Evolutionary conservation across 2,329 filamentous ascomycete genomes (phyloP).

Genomic region (Neurospora crassa): DNA sequence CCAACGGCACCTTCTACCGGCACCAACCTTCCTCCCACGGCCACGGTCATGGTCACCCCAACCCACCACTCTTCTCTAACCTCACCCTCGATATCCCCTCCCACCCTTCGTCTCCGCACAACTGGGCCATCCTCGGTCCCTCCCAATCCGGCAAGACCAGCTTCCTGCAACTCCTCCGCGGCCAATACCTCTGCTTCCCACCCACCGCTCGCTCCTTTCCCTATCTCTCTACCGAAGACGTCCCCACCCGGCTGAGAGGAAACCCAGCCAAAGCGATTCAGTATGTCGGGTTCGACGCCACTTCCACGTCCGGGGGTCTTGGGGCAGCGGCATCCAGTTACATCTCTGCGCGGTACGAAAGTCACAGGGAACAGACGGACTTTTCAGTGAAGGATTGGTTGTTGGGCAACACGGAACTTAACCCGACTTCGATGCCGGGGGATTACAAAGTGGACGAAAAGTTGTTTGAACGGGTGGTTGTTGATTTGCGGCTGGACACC

Average conservation of each 20-base stretch:
- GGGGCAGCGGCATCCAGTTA: conserved; percentile 62
- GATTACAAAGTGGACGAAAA: conserved; percentile 36
- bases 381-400: conserved; percentile 78
- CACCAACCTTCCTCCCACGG: conserved; percentile 67
- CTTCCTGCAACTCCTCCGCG: conserved; percentile 68
- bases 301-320: conserved; percentile 40
- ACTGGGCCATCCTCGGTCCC: conserved; percentile 80
- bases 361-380: conserved; percentile 74
- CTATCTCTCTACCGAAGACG: conserved; percentile 56
- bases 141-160: conserved; percentile 72
- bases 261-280: conserved; percentile 61
- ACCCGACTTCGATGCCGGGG: conserved; percentile 49
- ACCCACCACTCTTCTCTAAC: conserved; percentile 64
- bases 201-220: conserved; percentile 70
- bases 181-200: conserved; percentile 66
- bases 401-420: conserved; percentile 72
- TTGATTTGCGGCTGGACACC: conserved; percentile 57
- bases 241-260: conserved; percentile 41
- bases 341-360: conserved; percentile 84
- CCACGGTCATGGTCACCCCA: conserved; percentile 39
- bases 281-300: conserved; percentile 84
- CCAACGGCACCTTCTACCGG: conserved; percentile 67
- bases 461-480: conserved; percentile 53
- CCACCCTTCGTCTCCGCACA: conserved; percentile 37
- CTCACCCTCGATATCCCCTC: conserved; percentile 63